These are phyloP conservation scores for Ramalina intermedia DNA, from an alignment of 495 filamentous ascomycete genomes.

Conservation along the genomic window DNA sequence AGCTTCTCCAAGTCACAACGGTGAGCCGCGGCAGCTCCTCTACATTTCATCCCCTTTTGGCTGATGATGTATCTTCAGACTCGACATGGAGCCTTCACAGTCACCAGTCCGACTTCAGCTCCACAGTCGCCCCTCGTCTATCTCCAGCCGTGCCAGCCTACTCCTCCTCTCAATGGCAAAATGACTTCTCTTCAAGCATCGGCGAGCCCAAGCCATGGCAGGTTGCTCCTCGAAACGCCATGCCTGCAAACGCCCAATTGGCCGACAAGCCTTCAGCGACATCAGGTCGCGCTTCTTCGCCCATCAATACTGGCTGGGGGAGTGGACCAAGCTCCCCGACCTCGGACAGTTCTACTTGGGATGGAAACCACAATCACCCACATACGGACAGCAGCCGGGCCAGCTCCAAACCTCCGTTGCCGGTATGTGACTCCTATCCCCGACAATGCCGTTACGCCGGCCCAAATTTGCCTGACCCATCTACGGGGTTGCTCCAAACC, in stretches of 20 bases:
- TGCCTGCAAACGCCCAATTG: conserved; percentile 11
- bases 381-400: conserved; percentile 20
- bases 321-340: conserved; percentile 13
- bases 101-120: conserved; percentile 1
- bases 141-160: conserved; percentile 5
- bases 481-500: too few relatives aligned
- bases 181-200: conserved; percentile 2
- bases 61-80: conserved; percentile 2
- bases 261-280: conserved; percentile 24
- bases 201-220: conserved; percentile 12
- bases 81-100: conserved; percentile 8
- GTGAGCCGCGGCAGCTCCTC: background rate
- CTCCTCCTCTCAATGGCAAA: conserved; percentile 10
- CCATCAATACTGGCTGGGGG: conserved; percentile 14
- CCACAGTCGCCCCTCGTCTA: conserved; percentile 2
- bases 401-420: conserved; percentile 26
- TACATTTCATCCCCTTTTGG: background rate
- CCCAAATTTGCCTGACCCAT: too few relatives aligned
- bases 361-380: conserved; percentile 31
- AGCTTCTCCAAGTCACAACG: conserved; percentile 12
- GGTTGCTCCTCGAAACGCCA: conserved; percentile 15
- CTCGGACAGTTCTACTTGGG: conserved; percentile 29
- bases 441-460: too few relatives aligned
- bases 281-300: conserved; percentile 12
- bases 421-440: conserved; percentile 22